Percentiles rank a stretch among this genome's conserved stretches.
These are phyloP conservation scores for Moesziomyces parantarcticus DNA, from an alignment of 1,284 basidiomycete genomes.

Conservation along the genomic window DNA sequence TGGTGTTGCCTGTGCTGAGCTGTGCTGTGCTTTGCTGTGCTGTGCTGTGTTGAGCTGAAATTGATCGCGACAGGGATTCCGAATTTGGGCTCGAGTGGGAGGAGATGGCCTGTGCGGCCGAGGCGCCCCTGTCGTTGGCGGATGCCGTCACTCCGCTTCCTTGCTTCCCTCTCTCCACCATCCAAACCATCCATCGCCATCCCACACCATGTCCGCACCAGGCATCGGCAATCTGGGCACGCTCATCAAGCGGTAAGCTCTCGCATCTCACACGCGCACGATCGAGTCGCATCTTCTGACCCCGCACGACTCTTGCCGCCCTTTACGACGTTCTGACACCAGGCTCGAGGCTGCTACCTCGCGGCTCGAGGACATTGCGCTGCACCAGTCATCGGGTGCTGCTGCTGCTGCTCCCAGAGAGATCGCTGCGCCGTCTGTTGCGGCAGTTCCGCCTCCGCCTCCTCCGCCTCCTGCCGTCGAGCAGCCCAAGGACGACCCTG, in stretches of 20 bases:
- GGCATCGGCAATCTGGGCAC: conserved; percentile 65
- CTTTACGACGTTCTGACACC: not conserved
- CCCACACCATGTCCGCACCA: conserved; percentile 45
- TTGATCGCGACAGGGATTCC: no score
- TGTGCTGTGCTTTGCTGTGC: no score
- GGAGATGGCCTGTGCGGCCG: conserved; percentile 16
- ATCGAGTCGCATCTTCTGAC: not conserved
- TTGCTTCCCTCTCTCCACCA: conserved; percentile 11
- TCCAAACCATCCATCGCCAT: not conserved
- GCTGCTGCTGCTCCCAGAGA: conserved; percentile 20
- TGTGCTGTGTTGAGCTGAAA: no score
- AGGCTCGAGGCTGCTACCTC: conserved; percentile 86
- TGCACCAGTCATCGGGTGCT: conserved; percentile 64
- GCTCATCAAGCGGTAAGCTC: conserved; percentile 62
- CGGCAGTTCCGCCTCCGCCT: conserved; percentile 25
- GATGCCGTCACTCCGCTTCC: conserved; percentile 2
- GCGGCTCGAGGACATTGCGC: conserved; percentile 89
- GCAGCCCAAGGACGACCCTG: conserved; percentile 70
- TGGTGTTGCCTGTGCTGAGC: no score
- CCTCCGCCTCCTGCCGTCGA: conserved; percentile 30
- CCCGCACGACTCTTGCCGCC: conserved; percentile 3
- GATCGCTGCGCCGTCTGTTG: conserved; percentile 28
- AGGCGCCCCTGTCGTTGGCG: not conserved
- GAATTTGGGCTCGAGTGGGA: not conserved
- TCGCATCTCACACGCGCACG: no score